A percentile compares a stretch with the other conserved stretches of the same genome.
Conservation (phyloP, 306 rosid species). For the Trichosanthes cucumerina region DNA sequence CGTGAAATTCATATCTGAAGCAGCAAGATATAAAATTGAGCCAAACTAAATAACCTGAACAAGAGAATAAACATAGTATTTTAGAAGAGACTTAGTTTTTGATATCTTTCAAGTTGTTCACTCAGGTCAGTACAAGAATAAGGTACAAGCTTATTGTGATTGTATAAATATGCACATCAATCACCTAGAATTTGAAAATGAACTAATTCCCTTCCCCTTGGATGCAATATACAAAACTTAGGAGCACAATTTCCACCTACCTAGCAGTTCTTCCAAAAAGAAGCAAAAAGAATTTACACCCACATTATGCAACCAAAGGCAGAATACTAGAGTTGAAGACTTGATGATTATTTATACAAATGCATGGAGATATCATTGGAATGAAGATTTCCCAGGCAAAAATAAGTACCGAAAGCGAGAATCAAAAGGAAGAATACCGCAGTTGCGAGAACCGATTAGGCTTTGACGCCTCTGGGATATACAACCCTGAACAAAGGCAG, state of each 20-base stretch:
- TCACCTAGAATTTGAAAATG: neutral
- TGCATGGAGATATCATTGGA: constrained; percentile 2
- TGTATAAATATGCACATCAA: constrained; percentile 6
- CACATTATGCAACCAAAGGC: constrained; percentile 4
- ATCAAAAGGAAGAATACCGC: constrained; percentile 59
- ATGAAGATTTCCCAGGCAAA: constrained; percentile 25
- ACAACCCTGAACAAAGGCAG: constrained; percentile 56
- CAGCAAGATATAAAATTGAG: neutral
- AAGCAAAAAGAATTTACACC: neutral
- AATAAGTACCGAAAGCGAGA: constrained; percentile 62
- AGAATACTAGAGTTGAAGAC: neutral
- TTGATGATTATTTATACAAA: constrained; percentile 5
- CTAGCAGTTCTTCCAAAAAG: neutral
- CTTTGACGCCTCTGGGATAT: constrained; percentile 55
- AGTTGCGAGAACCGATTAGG: constrained; percentile 51
- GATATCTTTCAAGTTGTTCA: neutral
- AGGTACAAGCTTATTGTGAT: constrained; percentile 7
- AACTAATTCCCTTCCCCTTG: neutral
- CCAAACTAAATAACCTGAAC: neutral
- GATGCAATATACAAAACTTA: constrained; percentile 2
- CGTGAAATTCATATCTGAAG: neutral
- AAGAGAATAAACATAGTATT: neutral
- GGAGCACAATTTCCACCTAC: neutral
- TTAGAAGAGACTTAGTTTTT: neutral
- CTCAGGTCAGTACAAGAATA: neutral